Evolutionary conservation across 495 filamentous ascomycete genomes (phyloP).

Genomic region (Staphylotrichum tortipilum): DNA sequence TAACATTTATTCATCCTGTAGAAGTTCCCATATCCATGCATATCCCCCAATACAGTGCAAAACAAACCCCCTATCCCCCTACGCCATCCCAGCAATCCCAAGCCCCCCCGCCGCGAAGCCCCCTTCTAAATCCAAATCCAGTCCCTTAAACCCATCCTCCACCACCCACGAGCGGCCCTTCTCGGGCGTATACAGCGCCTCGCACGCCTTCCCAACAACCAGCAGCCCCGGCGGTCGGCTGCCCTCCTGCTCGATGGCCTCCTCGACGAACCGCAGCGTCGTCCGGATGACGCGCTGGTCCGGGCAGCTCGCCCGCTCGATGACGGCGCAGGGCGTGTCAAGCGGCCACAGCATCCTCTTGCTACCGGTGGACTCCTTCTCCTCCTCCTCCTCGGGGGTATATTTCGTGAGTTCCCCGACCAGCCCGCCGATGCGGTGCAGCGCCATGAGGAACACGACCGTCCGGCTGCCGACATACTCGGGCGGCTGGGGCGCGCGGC

Average conservation of each 20-base stretch:
- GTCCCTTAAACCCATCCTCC: constrained; percentile 72
- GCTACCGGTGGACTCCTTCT: neutral
- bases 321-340: constrained; percentile 76
- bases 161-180: constrained; percentile 64
- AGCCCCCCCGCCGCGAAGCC: constrained; percentile 1
- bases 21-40: neutral
- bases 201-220: constrained; percentile 80
- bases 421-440: constrained; percentile 72
- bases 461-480: constrained; percentile 69
- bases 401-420: constrained; percentile 52
- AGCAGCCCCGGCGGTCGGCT: constrained; percentile 83
- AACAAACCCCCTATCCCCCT: neutral
- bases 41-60: neutral
- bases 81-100: constrained; percentile 10
- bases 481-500: constrained; percentile 71
- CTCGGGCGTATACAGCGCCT: constrained; percentile 54
- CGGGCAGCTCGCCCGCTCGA: constrained; percentile 88
- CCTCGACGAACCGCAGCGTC: constrained; percentile 65
- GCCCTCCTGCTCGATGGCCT: constrained; percentile 83
- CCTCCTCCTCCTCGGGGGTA: constrained; percentile 25
- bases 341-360: constrained; percentile 37
- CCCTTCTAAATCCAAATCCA: constrained; percentile 36
- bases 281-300: constrained; percentile 90
- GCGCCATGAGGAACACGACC: constrained; percentile 90
- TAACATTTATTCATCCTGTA: too few relatives aligned